Evolutionary conservation across 2,329 filamentous ascomycete genomes (phyloP), one percentile per base, ranked within the genome.

Genomic region (Macrophomina phaseolina): DNA sequence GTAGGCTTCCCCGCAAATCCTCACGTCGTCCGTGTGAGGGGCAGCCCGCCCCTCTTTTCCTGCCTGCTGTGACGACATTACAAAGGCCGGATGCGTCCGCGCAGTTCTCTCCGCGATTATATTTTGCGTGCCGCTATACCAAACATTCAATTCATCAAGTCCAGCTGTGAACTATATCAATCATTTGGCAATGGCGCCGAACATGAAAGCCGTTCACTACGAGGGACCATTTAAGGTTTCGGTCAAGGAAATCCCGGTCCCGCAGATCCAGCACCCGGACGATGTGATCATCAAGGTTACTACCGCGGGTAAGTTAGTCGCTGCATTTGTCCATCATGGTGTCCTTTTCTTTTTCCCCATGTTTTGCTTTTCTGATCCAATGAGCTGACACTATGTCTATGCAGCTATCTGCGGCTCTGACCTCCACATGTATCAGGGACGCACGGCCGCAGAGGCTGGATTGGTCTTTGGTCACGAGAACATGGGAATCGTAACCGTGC

Each of bases 251-350:
- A 83, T 88, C 7, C 82, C 85, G 32, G 73, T 82, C 53, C 88
- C 88, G 0, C 84, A 82, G 72, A 80, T 91, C 28, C 79, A 89
- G 73, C 87, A 89, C 76, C 87, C 87, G 2, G 87, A 90, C 76
- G 87, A 90, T 78, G 82, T 84, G 40, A 86, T 89, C 67, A 85
- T 90, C 75, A 89, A 88, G 71, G 85, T 90, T 42, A 89, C 88
- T 0, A 90, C 87, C 6, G 84, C 87, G 61, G 80, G 84, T 78
- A 77, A 71, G 69, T 65, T 7, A 38, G 11, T 8, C 36, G 11
- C 5, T 45, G 48, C 48, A 52, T 48, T 48, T 28, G 23, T 36
- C 45, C 45, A 63, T 32, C 61, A 45, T 28, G 42, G 42, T 61
- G 42, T 45, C 42, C 42, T 14, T 14, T n/a, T 38, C 7, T 16